Base-by-base conservation (phyloP, 1,284 basidiomycete genomes). In the Ustilago tritici region DNA sequence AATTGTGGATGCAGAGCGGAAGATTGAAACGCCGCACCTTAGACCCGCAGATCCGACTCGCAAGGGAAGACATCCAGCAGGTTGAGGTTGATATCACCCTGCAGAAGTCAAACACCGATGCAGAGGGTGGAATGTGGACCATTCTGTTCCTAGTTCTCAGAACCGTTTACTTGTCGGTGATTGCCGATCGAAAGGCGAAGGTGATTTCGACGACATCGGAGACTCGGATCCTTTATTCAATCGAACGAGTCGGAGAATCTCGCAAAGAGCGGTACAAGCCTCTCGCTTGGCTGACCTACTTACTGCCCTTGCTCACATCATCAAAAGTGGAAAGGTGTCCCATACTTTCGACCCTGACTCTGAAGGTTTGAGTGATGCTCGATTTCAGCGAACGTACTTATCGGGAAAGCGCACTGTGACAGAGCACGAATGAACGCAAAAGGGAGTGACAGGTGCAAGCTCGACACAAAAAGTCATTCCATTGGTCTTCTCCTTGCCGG, bases 31-130 rank as follows among this genome's bases (percentile, higher is more conserved):
- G 35, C 53, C 53, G 53, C 34, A n/a, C 4, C 35, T 36, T 36
- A 14, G 28, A 12, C 23, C 49, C 31, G 49, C 49, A 50, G 49
- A 50, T 54, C 53, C 34, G 53, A 36, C 23, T 35, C 28, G 19
- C 19, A 15, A 28, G 14, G 11, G 19, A 50, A n/a, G 28, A 10
- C n/a, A 46, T 7, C 41, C 11, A 46, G 41, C 41, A 11, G 32
- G 28, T 32, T 12, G 49, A 28, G 23, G 49, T 28, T 50, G 31
- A 50, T 31, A 11, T 50, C 49, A 31, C 23, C 14, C 31, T 50
- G 49, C 49, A 31, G 49, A 50, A 32, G 31, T 50, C 49, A 50
- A 50, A 50, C 49, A 31, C 31, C 49, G 49, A 50, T 50, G 49
- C 23, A 15, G 49, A 50, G 28, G n/a, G 12, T 31, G 49, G 49